A percentile compares a stretch with the other conserved stretches of the same genome.
These are phyloP conservation scores for Tetragonia tetragonoides DNA, from an alignment of 148 eudicot genomes.

Conservation along the genomic window DNA sequence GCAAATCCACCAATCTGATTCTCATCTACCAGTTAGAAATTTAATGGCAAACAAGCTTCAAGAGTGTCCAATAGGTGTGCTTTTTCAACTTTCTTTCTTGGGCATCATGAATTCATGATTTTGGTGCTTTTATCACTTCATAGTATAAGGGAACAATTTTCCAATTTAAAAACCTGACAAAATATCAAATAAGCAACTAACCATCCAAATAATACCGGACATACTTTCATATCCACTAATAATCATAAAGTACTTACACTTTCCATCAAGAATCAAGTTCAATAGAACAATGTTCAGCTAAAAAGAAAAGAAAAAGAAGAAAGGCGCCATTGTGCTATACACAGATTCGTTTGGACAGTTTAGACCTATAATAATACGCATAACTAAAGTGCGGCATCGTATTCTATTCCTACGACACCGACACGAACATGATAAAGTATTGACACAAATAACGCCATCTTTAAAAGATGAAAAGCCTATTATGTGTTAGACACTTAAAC, in stretches of 20 bases:
- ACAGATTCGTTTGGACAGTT: not conserved
- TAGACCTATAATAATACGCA: not conserved
- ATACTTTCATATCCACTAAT: not conserved
- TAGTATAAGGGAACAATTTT: not conserved
- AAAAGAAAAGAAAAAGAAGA: not conserved
- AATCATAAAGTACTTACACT: slow-evolving; percentile 1
- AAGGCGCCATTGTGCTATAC: not conserved
- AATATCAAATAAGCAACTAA: not conserved
- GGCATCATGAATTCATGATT: not conserved
- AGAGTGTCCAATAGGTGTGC: not conserved
- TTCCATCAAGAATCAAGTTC: slow-evolving; percentile 4
- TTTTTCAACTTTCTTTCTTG: not conserved
- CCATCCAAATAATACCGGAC: not conserved
- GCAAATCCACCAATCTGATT: not conserved
- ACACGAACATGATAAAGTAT: not conserved
- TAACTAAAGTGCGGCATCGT: not conserved
- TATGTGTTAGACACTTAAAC: too few relatives aligned
- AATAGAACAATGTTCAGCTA: not conserved
- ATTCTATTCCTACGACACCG: not conserved
- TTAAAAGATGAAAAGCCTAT: too few relatives aligned
- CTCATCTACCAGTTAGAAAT: not conserved
- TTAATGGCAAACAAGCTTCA: not conserved
- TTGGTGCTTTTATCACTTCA: not conserved
- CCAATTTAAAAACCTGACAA: too few relatives aligned
- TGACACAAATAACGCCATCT: too few relatives aligned